phyloP scores from a whole-genome alignment of 2,329 filamentous ascomycete species.

The Dothistroma pini region DNA sequence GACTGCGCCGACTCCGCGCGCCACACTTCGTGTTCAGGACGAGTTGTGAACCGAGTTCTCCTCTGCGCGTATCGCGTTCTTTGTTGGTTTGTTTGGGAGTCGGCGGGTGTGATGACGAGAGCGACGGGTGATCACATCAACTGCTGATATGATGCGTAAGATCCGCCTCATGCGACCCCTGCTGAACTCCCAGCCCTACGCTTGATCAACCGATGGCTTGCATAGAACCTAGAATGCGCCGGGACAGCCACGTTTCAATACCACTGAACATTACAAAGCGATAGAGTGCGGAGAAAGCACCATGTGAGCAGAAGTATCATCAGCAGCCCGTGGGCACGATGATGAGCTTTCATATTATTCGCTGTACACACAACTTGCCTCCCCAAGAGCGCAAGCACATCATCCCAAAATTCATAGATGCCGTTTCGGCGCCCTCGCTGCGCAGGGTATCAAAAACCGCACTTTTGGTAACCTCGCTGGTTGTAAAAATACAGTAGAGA shows the following conservation, averaged over 20 bases:
- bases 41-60: neutral
- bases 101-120: neutral
- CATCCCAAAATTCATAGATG: neutral
- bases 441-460: slow-evolving; percentile 9
- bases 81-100: no score
- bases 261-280: no score
- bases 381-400: neutral
- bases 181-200: no score
- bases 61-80: neutral
- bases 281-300: neutral
- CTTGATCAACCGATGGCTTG: no score
- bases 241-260: no score
- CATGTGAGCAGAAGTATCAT: neutral
- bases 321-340: neutral
- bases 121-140: neutral
- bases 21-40: neutral
- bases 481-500: slow-evolving; percentile 3
- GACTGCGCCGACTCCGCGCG: neutral
- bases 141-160: no score
- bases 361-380: neutral
- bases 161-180: no score
- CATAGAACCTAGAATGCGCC: no score
- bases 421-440: slow-evolving; percentile 8
- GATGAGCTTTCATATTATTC: neutral
- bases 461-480: slow-evolving; percentile 10